Conservation (phyloP, 2,329 filamentous ascomycete genomes). For the Aphanocladium album region DNA sequence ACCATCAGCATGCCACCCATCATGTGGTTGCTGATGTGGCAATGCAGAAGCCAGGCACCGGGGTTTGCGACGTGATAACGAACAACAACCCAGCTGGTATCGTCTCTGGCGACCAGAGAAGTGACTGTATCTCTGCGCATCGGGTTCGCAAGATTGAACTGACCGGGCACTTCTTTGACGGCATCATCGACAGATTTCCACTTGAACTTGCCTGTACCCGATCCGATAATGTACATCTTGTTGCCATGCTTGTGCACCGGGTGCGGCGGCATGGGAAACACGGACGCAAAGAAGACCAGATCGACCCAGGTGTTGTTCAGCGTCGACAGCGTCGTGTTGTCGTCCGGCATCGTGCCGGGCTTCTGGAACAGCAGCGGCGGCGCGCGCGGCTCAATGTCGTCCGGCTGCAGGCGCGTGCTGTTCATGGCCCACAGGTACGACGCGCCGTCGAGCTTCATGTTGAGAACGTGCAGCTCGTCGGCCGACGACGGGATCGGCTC, state of each 20-base stretch:
- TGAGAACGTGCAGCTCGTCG: conserved; percentile 41
- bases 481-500: conserved; percentile 35
- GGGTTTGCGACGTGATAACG: conserved; percentile 49
- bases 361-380: conserved; percentile 44
- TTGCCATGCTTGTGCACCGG: conserved; percentile 61
- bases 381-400: conserved; percentile 25
- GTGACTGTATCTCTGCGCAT: conserved; percentile 43
- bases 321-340: conserved; percentile 46
- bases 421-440: conserved; percentile 52
- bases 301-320: conserved; percentile 49
- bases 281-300: conserved; percentile 43
- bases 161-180: conserved; percentile 36
- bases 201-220: conserved; percentile 44
- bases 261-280: conserved; percentile 44
- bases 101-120: conserved; percentile 18
- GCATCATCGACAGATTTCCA: conserved; percentile 52
- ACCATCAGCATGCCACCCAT: conserved; percentile 51
- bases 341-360: conserved; percentile 24
- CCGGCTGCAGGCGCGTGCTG: conserved; percentile 36
- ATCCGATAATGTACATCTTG: conserved; percentile 54
- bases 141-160: conserved; percentile 54
- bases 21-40: conserved; percentile 47
- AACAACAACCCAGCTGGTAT: conserved; percentile 40
- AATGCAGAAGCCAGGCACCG: conserved; percentile 46
- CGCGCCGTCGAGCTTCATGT: conserved; percentile 35